Conservation (phyloP, 1,284 basidiomycete genomes). For the Ustilago crameri region DNA sequence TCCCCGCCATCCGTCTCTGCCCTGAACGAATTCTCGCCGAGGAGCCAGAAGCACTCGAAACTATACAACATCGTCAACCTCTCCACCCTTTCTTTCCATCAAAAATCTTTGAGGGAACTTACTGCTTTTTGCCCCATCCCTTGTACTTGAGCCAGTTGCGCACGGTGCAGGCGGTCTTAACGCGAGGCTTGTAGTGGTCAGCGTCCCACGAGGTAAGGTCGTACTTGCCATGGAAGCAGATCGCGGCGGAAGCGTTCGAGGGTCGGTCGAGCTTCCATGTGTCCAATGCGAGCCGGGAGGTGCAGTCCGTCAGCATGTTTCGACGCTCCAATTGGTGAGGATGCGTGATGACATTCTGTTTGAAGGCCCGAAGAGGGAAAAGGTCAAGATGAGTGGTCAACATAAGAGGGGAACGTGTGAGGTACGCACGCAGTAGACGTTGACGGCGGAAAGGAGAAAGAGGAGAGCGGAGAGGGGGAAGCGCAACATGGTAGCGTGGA, state of each 20-base stretch:
- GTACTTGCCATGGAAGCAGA: slow-evolving; percentile 3
- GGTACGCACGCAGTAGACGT: too few relatives aligned
- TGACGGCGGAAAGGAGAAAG: too few relatives aligned
- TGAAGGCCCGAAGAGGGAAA: too few relatives aligned
- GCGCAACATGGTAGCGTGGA: too few relatives aligned
- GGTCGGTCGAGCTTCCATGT: background rate
- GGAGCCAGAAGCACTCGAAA: slow-evolving; percentile 11
- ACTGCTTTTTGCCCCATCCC: too few relatives aligned
- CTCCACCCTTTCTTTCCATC: too few relatives aligned
- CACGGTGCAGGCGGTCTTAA: background rate
- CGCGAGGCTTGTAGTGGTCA: background rate
- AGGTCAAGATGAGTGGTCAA: too few relatives aligned
- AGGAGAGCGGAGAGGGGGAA: too few relatives aligned
- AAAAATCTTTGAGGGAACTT: too few relatives aligned
- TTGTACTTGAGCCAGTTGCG: background rate
- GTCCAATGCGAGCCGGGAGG: background rate
- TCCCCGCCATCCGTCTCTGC: slow-evolving; percentile 3
- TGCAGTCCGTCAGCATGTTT: background rate
- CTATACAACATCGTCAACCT: slow-evolving; percentile 1
- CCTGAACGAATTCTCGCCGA: slow-evolving; percentile 4
- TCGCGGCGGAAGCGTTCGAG: background rate
- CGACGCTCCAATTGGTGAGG: background rate
- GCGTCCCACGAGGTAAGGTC: slow-evolving; percentile 1
- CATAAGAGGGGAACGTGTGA: too few relatives aligned
- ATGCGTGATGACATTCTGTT: background rate